Evolutionary conservation across 768 basidiomycete species (phyloP).

Genomic region (Xerocomellus amylosporus): DNA sequence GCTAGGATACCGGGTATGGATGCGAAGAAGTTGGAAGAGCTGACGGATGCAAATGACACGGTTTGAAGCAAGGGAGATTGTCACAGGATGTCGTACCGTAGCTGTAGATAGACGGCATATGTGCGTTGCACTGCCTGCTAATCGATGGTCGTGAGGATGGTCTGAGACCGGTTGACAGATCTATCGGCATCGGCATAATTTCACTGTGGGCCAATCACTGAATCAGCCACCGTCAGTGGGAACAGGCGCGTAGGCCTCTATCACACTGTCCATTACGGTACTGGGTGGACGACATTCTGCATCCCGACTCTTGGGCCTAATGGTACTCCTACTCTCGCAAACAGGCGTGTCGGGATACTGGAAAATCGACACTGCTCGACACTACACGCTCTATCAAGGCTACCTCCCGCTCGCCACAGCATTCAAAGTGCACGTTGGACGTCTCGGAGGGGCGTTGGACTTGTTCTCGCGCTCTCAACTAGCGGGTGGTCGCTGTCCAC

Average conservation of each 20-base stretch:
- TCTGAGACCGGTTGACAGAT: conserved; percentile 10
- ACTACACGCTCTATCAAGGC: not conserved
- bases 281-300: too few species aligned
- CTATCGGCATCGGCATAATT: conserved; percentile 11
- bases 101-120: not conserved
- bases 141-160: conserved; percentile 23
- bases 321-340: not conserved
- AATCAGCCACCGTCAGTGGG: conserved; percentile 19
- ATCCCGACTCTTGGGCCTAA: too few species aligned
- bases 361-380: not conserved
- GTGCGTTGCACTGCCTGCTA: not conserved
- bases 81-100: not conserved
- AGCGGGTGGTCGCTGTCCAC: conserved; percentile 1
- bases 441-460: not conserved
- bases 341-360: not conserved
- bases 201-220: conserved; percentile 7
- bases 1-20: conserved; percentile 11
- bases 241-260: conserved; percentile 11
- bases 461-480: not conserved
- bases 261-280: conserved; percentile 14
- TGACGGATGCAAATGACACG: not conserved
- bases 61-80: too few species aligned
- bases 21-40: conserved; percentile 7
- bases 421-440: not conserved
- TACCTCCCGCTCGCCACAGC: not conserved